Conservation (phyloP, 169 alveolate species). For the Eimeria necatrix region DNA sequence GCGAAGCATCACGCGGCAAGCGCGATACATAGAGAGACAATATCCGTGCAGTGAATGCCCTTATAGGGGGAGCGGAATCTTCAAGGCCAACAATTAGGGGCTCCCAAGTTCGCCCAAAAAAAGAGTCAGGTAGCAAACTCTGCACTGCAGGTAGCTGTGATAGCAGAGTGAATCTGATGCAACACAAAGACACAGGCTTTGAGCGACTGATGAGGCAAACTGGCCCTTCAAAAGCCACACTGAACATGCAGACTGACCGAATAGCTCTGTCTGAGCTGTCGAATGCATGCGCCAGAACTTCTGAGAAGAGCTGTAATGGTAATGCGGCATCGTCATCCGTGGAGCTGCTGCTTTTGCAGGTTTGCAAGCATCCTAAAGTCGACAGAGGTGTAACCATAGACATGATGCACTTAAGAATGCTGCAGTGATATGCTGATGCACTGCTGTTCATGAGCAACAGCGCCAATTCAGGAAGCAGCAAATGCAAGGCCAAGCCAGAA, state of each 20-base stretch:
- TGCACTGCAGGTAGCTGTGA: slow-evolving; percentile 70
- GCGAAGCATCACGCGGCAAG: slow-evolving; percentile 39
- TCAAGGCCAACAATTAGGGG: slow-evolving; percentile 23
- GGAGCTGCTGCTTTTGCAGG: slow-evolving; percentile 21
- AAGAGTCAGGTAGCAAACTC: slow-evolving; percentile 46
- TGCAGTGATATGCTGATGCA: slow-evolving; percentile 54
- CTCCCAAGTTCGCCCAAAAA: slow-evolving; percentile 45
- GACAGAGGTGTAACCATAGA: slow-evolving; percentile 40
- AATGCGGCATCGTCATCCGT: not conserved
- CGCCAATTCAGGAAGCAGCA: slow-evolving; percentile 70
- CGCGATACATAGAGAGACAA: slow-evolving; percentile 55
- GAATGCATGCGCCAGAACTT: slow-evolving; percentile 51
- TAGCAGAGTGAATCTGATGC: slow-evolving; percentile 44
- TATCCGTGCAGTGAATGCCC: slow-evolving; percentile 55
- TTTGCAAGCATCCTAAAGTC: slow-evolving; percentile 18
- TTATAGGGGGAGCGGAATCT: slow-evolving; percentile 58
- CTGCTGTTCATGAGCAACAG: slow-evolving; percentile 67
- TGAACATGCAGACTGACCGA: slow-evolving; percentile 4
- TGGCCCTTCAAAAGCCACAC: not conserved
- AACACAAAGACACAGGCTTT: not conserved
- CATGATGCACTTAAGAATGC: slow-evolving; percentile 67
- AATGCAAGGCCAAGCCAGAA: slow-evolving; percentile 54
- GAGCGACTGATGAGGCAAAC: not conserved
- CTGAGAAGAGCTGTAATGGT: slow-evolving; percentile 32
- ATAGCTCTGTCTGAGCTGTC: slow-evolving; percentile 51